phyloP scores from a whole-genome alignment of 306 rosid species.

The Vigna radiata region DNA sequence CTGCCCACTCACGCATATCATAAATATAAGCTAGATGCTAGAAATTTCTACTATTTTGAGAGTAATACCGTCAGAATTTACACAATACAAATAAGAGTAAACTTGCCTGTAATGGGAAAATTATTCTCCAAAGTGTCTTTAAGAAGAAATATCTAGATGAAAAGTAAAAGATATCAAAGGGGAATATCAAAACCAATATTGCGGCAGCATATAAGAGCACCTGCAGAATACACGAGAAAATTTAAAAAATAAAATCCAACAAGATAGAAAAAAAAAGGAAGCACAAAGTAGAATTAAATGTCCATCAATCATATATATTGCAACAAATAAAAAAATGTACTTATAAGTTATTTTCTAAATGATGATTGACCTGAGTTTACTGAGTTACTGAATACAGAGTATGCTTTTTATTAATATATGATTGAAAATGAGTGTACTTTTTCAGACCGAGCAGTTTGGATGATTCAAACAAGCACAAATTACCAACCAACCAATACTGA shows the following conservation, averaged over 20 bases:
- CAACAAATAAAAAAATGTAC: constrained; percentile 30
- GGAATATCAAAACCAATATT: constrained; percentile 82
- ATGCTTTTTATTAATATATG: neutral
- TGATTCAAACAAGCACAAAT: constrained; percentile 32
- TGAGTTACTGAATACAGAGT: constrained; percentile 6
- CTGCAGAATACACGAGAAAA: constrained; percentile 63
- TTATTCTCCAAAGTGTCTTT: constrained; percentile 89
- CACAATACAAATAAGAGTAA: constrained; percentile 40
- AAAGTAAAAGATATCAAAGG: constrained; percentile 91
- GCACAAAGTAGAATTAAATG: constrained; percentile 28
- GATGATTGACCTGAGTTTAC: constrained; percentile 9
- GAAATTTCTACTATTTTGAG: constrained; percentile 32
- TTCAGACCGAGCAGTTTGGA: constrained; percentile 5
- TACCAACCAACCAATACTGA: constrained; percentile 16
- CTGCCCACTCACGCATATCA: constrained; percentile 28
- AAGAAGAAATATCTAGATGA: constrained; percentile 90
- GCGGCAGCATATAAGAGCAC: constrained; percentile 89
- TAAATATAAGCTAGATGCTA: constrained; percentile 24
- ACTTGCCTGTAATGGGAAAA: constrained; percentile 95
- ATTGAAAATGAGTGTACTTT: constrained; percentile 1
- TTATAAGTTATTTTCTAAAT: constrained; percentile 32
- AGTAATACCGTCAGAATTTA: constrained; percentile 3
- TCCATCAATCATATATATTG: constrained; percentile 9
- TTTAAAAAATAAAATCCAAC: neutral
- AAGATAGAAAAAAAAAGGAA: constrained; percentile 31